Evolutionary conservation across 805 yeast species (phyloP), one percentile per base, ranked within the genome.

Genomic region (Zygosaccharomyces kombuchaensis): DNA sequence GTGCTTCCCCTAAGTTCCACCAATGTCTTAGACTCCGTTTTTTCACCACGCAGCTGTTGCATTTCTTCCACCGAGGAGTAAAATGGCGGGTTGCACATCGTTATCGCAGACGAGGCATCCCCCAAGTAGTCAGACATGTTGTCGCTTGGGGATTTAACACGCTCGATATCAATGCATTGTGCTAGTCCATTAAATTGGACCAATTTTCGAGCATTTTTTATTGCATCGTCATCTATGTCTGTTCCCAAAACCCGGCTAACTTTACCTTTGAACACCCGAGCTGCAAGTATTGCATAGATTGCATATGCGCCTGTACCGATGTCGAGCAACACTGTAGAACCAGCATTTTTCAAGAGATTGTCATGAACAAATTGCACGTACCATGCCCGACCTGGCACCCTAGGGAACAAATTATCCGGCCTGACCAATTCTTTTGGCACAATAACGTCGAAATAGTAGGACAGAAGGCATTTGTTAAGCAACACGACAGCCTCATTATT

Each of bases 301-400:
- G 65, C 63, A 19, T 55, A 43, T 43, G 63, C 67, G 4, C 70
- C 69, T 0, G 70, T 66, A 2, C 71, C 71, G 5, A 66, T 55
- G 43, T 67, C 71, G 19, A 25, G 10, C 7, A 67, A 40, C 2
- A 60, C 67, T 16, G 31, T 29, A 21, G 34, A 25, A 8, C 16
- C 21, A 5, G 9, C 9, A 30, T 23, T 19, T 10, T 34, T 39
- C 30, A 60, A 34, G 0, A 40, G 26, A 3, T 34, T 22, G 13
- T 34, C 26, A 12, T 41, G 22, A 23, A 65, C 46, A 34, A 59
- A 58, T 3, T 50, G 31, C 2, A 65, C 48, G 45, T 67, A 67
- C 22, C 57, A 60, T 9, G 60, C 31, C 29, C 71, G 46, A 40
- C 62, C 66, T 35, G 55, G 58, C 16, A 62, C 46, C 30, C 67